phyloP scores from a whole-genome alignment of 768 basidiomycete genomes.

The Termitomyces sp. region DNA sequence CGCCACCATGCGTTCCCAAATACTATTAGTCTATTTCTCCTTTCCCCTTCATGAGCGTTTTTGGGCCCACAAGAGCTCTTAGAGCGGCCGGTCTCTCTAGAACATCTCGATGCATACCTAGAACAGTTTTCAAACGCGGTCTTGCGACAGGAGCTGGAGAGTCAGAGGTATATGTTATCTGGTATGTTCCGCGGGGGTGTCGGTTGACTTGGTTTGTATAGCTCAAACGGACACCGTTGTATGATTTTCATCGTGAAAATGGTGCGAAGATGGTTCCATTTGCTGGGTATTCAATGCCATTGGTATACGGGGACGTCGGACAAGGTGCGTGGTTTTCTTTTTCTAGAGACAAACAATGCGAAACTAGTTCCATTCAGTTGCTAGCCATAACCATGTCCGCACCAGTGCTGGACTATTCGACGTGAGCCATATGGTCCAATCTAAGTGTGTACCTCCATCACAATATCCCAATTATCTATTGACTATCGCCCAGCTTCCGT shows the following conservation, averaged over 20 bases:
- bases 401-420: constrained; percentile 86
- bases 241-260: constrained; percentile 83
- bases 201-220: constrained; percentile 12
- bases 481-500: constrained; percentile 56
- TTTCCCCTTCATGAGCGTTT: constrained; percentile 5
- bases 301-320: constrained; percentile 78
- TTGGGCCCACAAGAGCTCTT: constrained; percentile 5
- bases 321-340: constrained; percentile 52
- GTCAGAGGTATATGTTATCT: constrained; percentile 9
- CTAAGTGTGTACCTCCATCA: constrained; percentile 49
- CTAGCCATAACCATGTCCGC: constrained; percentile 88
- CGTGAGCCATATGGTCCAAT: constrained; percentile 98
- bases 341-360: not conserved
- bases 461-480: not conserved
- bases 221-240: constrained; percentile 68
- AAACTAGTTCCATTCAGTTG: constrained; percentile 44
- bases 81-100: constrained; percentile 3
- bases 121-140: constrained; percentile 2
- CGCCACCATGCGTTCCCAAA: not conserved
- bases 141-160: constrained; percentile 11
- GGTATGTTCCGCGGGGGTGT: not conserved
- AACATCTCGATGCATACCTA: constrained; percentile 2
- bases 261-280: constrained; percentile 96
- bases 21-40: not conserved
- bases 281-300: constrained; percentile 93